Base-by-base conservation (phyloP, 1,139 yeast genomes). In the Sugiyamaella neomexicana region DNA sequence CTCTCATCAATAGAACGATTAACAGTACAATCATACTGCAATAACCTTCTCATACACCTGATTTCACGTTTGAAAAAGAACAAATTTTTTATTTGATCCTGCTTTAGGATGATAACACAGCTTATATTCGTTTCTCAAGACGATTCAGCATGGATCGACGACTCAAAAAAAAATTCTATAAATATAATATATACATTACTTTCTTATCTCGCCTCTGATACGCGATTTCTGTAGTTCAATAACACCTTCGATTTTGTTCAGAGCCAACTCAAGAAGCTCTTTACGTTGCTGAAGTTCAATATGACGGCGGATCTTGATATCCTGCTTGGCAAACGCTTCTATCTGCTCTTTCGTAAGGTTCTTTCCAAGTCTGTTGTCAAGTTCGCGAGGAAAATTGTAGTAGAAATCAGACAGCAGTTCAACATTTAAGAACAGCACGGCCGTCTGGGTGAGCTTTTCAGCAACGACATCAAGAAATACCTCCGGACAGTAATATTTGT, bases 321-420 rank as follows among this genome's bases (percentile, higher is more conserved):
- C 99, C 70, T 95, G 98, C 65, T 89, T 89, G 0, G 99, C 99
- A 74, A 91, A 89, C 57, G 75, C 74, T 65, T 91, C 98, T 57
- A 93, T 79, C 66, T 91, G 95, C 53, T 89, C 96, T 51, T 78
- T 78, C 9, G 82, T 76, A 64, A 93, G 74, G 51, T 77, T 78
- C 58, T 76, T 77, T 58, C 87, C 83, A 58, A 95, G 79, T 60
- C 85, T 82, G 55, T 77, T 76, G 70, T 95, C 99, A 59, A 95
- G 77, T 68, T 90, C 97, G 55, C 98, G 80, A 1, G 99, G 99
- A 73, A 95, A 93, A 65, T 89, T 90, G 72, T 95, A 93, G 71
- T 91, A 93, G 67, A 95, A 95, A 71, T 95, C 99, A 62, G 96
- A 86, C 61, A 95, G 75, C 49, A 95, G 76, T 71, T 95, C 99